Percentiles rank a stretch among this genome's conserved stretches.
phyloP scores from a whole-genome alignment of 2,329 filamentous ascomycete genomes.

The Exophiala sp. region DNA sequence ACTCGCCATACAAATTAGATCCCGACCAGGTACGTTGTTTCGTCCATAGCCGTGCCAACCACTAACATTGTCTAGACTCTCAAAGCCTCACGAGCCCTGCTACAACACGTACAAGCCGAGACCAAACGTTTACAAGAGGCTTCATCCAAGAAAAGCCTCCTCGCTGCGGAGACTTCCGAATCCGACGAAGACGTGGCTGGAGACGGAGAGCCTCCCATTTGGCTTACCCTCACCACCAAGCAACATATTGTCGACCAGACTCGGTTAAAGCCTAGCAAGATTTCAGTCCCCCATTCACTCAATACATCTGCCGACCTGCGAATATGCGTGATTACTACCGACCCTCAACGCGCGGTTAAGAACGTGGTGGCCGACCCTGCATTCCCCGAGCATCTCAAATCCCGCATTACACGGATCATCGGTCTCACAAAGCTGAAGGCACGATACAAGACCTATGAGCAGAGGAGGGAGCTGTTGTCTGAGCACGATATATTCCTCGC shows the following conservation, averaged over 20 bases:
- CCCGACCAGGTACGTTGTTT: constrained; percentile 39
- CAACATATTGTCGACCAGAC: constrained; percentile 66
- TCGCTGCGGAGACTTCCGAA: constrained; percentile 44
- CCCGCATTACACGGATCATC: constrained; percentile 68
- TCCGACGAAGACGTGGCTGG: constrained; percentile 42
- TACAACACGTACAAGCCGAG: constrained; percentile 52
- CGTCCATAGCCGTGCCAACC: background rate
- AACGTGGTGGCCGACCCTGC: constrained; percentile 70
- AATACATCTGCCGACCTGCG: constrained; percentile 60
- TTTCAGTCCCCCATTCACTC: constrained; percentile 69
- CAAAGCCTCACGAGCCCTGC: constrained; percentile 54
- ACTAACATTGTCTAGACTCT: constrained; percentile 42
- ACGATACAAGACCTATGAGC: constrained; percentile 86
- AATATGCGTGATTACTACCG: constrained; percentile 80
- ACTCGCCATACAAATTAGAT: constrained; percentile 43
- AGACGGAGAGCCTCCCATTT: constrained; percentile 52
- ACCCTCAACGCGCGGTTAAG: constrained; percentile 81
- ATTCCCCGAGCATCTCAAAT: constrained; percentile 61
- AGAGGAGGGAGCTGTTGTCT: constrained; percentile 69
- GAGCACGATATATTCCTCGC: constrained; percentile 93
- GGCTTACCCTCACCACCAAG: constrained; percentile 59
- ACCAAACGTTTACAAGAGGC: constrained; percentile 44
- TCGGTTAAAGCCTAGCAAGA: constrained; percentile 76
- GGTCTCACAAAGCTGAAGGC: constrained; percentile 78
- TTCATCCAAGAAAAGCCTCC: constrained; percentile 50